Percentiles rank a stretch among this genome's conserved stretches.
Conservation (phyloP, 2,329 filamentous ascomycete genomes). For the Rachicladosporium sp. region DNA sequence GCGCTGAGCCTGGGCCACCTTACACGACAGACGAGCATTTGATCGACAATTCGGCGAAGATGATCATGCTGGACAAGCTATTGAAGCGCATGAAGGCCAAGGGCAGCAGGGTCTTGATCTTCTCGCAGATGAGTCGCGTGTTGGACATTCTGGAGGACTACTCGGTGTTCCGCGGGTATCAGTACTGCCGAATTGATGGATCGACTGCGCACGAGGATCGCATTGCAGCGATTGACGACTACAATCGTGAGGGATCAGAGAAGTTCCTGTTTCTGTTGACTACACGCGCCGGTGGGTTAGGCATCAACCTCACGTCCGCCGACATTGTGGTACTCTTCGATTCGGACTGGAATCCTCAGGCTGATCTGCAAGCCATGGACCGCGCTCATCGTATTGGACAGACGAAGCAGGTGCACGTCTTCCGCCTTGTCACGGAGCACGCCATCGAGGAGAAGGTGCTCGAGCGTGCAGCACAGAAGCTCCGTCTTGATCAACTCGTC, state of each 20-base stretch:
- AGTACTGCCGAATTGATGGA: slow-evolving; percentile 96
- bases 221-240: slow-evolving; percentile 94
- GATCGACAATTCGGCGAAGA: slow-evolving; percentile 87
- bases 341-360: slow-evolving; percentile 98
- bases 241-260: slow-evolving; percentile 90
- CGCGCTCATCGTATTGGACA: slow-evolving; percentile 96
- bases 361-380: slow-evolving; percentile 97
- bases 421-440: slow-evolving; percentile 93
- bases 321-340: slow-evolving; percentile 96
- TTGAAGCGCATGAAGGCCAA: slow-evolving; percentile 70
- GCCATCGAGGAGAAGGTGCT: slow-evolving; percentile 98
- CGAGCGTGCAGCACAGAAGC: slow-evolving; percentile 89
- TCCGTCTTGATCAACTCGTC: slow-evolving; percentile 90
- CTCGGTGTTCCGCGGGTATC: slow-evolving; percentile 86
- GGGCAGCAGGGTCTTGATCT: slow-evolving; percentile 92
- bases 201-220: slow-evolving; percentile 94
- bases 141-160: slow-evolving; percentile 97
- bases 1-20: slow-evolving; percentile 88
- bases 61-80: slow-evolving; percentile 91
- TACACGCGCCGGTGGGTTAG: slow-evolving; percentile 85
- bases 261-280: slow-evolving; percentile 95
- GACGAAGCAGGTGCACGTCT: slow-evolving; percentile 94
- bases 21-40: slow-evolving; percentile 98
- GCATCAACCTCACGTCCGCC: slow-evolving; percentile 89
- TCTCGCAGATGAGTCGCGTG: slow-evolving; percentile 97